Evolutionary conservation across 2,329 filamentous ascomycete genomes (phyloP), one percentile per base, ranked within the genome.

Genomic region (Whalleya microplaca): DNA sequence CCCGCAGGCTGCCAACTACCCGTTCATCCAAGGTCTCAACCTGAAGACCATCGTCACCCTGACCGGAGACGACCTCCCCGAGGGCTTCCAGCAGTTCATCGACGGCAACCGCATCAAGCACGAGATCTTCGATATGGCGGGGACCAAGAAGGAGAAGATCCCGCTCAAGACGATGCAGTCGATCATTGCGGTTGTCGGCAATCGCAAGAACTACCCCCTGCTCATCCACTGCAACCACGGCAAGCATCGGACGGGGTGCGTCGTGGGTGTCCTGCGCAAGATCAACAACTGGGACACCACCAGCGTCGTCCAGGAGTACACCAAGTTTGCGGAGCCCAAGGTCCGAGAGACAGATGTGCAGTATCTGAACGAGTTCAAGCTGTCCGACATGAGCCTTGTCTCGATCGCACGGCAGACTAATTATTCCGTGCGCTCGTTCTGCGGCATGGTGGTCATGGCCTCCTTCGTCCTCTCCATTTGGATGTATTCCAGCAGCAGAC

Each of bases 151-250:
- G 65, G 80, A 88, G 52, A 81, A 81, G 8, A 91, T 91, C 37
- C 84, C 89, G 0, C 70, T 84, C 7, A 73, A 79, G 44, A 85
- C 86, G 21, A 91, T 96, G 81, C 81, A 83, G 59, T 77, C 84
- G 7, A 91, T 94, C 45, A 80, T 96, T 21, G 78, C 83, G 12
- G 76, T 94, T 42, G 82, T 94, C 41, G 79, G 94, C 51, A 84
- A 96, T 68, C 82, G 82, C 47, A 75, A 80, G 32, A 92, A 96
- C 61, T 87, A 95, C 63, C 93, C 93, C 0, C 74, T 97, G 10
- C 80, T 96, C 41, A 83, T 97, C 45, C 93, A 97, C 73, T 97
- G 93, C 81, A 97, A 96, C 71, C 93, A 96, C 65, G 93, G 93
- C 70, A 95, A 88, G 82, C 93, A 97, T 70, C 89, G 93, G 55